These are phyloP conservation scores for Neltuma alba DNA, from an alignment of 306 rosid genomes.

Conservation along the genomic window DNA sequence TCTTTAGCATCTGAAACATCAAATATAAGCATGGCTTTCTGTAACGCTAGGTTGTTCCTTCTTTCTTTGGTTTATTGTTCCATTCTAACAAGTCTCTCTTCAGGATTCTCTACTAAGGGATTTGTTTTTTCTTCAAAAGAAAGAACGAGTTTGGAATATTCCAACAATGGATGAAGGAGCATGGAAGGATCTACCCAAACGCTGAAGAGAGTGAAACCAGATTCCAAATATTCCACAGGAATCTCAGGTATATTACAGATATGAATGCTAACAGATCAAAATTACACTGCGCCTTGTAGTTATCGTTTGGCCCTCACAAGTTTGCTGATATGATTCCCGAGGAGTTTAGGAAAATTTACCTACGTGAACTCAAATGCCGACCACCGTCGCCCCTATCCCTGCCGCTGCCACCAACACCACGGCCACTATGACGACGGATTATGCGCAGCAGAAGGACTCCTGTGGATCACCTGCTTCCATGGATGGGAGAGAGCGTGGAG, in stretches of 20 bases:
- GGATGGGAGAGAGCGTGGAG: conserved; percentile 23
- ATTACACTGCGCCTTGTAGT: not conserved
- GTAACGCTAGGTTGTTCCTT: not conserved
- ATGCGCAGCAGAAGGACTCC: not conserved
- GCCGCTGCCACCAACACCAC: not conserved
- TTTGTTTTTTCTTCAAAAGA: conserved; percentile 34
- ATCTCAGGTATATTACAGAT: conserved; percentile 46
- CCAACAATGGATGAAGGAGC: conserved; percentile 47
- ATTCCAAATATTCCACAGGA: conserved; percentile 48
- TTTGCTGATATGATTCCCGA: conserved; percentile 55
- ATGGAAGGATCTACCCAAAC: conserved; percentile 42
- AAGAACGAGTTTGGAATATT: conserved; percentile 41
- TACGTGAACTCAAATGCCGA: not conserved
- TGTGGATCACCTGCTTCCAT: conserved; percentile 38
- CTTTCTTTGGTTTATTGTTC: not conserved
- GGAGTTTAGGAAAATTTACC: conserved; percentile 43
- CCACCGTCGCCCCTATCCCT: not conserved
- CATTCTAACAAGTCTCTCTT: conserved; percentile 32
- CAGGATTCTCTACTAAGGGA: not conserved
- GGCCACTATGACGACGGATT: not conserved
- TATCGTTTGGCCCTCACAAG: conserved; percentile 48
- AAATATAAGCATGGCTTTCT: not conserved
- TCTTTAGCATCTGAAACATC: not conserved
- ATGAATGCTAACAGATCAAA: conserved; percentile 38
- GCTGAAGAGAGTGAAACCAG: conserved; percentile 47